Evolutionary conservation across 169 alveolate genomes (phyloP), one percentile per base, ranked within the genome.

Genomic region (Plasmodium vivax): DNA sequence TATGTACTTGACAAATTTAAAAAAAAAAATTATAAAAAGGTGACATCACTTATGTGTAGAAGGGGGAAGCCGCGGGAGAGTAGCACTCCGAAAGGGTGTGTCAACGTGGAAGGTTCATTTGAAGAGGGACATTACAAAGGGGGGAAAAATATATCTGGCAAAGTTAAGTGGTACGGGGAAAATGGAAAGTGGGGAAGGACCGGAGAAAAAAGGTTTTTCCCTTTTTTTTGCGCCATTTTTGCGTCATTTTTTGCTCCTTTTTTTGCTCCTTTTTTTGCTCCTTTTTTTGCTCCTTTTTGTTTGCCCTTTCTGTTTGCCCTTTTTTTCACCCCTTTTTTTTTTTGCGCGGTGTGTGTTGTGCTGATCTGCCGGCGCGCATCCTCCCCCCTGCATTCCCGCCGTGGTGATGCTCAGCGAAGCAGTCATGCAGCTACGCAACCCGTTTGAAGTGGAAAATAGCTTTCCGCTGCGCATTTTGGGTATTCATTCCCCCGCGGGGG

Each of bases 1-100:
- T 68, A 23, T 68, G 43, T 68, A 68, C 32, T 68, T 68, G 77
- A 68, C 41, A 68, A 68, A 27, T 79, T 41, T 41, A 23, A 47
- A 79, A 79, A 77, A 41, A 79, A 79, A 74, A 74, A 74, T 74
- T 74, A 74, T 16, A 43, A 74, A n/a, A 74, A 74, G 30, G 51
- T 36, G 16, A 36, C 36, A 79, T 38, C 54, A 81, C 32, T 19
- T n/a, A 47, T 32, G 38, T 68, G 77, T 68, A 38, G 38, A 30
- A 5, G 7, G 14, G 47, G 51, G 45, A 47, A 3, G 45, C 41
- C 12, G 27, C 3, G 62, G 2, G 62, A 6, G 36, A 19, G 34
- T 47, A 43, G 38, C 68, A 16, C n/a, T 30, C 30, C 32, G 43
- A 81, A 81, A 19, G 9, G 77, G 77, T 68, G 77, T 43, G 62